Conservation (phyloP, 257 asterid genomes). For the Przewalskia tangutica region DNA sequence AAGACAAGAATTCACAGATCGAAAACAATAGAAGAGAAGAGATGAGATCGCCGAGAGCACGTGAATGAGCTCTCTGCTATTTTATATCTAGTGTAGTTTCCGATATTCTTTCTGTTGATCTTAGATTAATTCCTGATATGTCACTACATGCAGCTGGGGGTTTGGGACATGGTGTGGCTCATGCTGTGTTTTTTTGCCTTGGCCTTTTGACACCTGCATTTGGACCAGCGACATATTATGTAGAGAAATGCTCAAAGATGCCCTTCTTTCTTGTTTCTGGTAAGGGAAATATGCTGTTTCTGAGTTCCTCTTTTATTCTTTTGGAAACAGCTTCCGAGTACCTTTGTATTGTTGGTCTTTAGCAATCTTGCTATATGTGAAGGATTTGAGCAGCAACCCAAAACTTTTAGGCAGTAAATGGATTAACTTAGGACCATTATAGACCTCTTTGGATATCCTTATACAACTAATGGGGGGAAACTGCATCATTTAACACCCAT, state of each 20-base stretch:
- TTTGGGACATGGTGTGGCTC: slow-evolving; percentile 98
- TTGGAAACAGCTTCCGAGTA: neutral
- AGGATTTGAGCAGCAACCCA: neutral
- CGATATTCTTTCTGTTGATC: slow-evolving; percentile 2
- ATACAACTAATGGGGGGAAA: neutral
- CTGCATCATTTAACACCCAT: neutral
- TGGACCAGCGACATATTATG: slow-evolving; percentile 93
- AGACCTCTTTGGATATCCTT: neutral
- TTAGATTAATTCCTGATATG: neutral
- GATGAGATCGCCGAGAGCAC: neutral
- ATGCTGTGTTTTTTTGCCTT: slow-evolving; percentile 92
- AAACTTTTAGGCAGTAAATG: neutral
- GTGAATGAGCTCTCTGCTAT: neutral
- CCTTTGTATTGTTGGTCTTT: neutral
- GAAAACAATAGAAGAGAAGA: too few relatives aligned
- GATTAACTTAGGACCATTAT: neutral
- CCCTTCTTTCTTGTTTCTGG: slow-evolving; percentile 90
- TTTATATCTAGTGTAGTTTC: neutral
- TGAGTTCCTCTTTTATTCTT: neutral
- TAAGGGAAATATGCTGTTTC: slow-evolving; percentile 13
- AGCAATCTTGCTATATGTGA: neutral
- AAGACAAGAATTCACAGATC: too few relatives aligned
- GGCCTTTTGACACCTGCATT: slow-evolving; percentile 95
- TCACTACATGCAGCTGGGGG: slow-evolving; percentile 70
- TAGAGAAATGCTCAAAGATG: slow-evolving; percentile 76